phyloP scores from a whole-genome alignment of 1,139 yeast genomes.

The Zygoascus sp. region DNA sequence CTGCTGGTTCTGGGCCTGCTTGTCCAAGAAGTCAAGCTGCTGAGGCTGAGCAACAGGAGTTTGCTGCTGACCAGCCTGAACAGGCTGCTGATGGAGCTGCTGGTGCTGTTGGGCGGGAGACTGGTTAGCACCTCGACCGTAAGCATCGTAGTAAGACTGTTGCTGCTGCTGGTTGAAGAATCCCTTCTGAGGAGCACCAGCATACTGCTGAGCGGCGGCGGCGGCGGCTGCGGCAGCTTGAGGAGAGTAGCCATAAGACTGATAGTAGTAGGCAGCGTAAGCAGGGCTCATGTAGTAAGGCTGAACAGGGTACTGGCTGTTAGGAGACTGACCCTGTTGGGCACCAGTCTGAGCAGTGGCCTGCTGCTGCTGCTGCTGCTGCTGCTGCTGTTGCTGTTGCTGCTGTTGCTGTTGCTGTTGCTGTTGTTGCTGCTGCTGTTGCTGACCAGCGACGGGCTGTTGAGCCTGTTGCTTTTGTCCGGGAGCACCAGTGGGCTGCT shows the following conservation, averaged over 20 bases:
- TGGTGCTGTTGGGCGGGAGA: constrained; percentile 23
- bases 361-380: no score
- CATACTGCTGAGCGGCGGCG: constrained; percentile 24
- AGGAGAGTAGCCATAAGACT: constrained; percentile 30
- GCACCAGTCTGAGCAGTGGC: constrained; percentile 22
- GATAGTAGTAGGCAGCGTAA: constrained; percentile 32
- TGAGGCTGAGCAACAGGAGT: constrained; percentile 19
- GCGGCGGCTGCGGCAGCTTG: constrained; percentile 26
- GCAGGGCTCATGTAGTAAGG: constrained; percentile 32
- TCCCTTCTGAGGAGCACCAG: constrained; percentile 26
- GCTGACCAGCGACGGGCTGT: constrained; percentile 10
- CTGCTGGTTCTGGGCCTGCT: constrained; percentile 18
- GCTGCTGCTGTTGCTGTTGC: background rate
- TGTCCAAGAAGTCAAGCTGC: constrained; percentile 28
- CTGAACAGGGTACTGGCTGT: constrained; percentile 26
- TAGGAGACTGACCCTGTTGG: constrained; percentile 24
- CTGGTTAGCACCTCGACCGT: constrained; percentile 13
- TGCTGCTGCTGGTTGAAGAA: constrained; percentile 28
- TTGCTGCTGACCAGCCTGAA: constrained; percentile 15
- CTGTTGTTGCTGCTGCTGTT: no score
- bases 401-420: constrained; percentile 7
- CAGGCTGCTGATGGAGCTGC: constrained; percentile 13
- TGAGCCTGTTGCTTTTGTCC: constrained; percentile 11
- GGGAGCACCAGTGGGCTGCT: constrained; percentile 16
- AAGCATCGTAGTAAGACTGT: constrained; percentile 9